These are phyloP conservation scores for Whalleya microplaca DNA, from an alignment of 2,329 filamentous ascomycete species.

Conservation along the genomic window DNA sequence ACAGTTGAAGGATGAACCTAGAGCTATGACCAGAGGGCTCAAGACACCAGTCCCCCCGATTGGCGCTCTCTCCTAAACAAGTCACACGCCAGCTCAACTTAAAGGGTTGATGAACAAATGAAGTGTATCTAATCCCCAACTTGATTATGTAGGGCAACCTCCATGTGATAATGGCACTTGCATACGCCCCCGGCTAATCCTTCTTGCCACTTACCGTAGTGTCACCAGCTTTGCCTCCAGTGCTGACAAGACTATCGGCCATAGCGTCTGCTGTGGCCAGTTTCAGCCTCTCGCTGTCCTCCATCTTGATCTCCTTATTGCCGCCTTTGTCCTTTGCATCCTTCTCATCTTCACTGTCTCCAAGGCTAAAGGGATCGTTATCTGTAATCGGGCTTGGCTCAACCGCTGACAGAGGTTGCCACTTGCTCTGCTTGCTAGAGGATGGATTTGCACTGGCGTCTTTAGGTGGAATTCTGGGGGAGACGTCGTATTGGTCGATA, in stretches of 20 bases:
- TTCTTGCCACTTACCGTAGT: slow-evolving; percentile 18
- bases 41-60: not conserved
- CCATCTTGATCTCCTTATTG: slow-evolving; percentile 55
- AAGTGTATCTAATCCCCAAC: not conserved
- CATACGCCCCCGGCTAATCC: slow-evolving; percentile 15
- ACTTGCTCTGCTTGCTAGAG: slow-evolving; percentile 82
- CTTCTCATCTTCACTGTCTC: slow-evolving; percentile 92
- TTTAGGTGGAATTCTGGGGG: slow-evolving; percentile 59
- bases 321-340: slow-evolving; percentile 64
- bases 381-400: slow-evolving; percentile 84
- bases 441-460: slow-evolving; percentile 46
- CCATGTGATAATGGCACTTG: slow-evolving; percentile 1
- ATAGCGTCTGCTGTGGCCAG: slow-evolving; percentile 67
- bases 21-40: too few species aligned
- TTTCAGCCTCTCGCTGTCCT: slow-evolving; percentile 65
- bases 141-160: not conserved
- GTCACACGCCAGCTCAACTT: too few species aligned
- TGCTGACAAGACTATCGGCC: slow-evolving; percentile 57
- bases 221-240: slow-evolving; percentile 36
- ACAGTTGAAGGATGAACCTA: too few species aligned
- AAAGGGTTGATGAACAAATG: not conserved
- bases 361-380: slow-evolving; percentile 94
- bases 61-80: not conserved
- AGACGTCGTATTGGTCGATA: slow-evolving; percentile 75
- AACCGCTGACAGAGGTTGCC: slow-evolving; percentile 89